phyloP scores from a whole-genome alignment of 2,329 filamentous ascomycete genomes.

The Intubia oerlemansii region DNA sequence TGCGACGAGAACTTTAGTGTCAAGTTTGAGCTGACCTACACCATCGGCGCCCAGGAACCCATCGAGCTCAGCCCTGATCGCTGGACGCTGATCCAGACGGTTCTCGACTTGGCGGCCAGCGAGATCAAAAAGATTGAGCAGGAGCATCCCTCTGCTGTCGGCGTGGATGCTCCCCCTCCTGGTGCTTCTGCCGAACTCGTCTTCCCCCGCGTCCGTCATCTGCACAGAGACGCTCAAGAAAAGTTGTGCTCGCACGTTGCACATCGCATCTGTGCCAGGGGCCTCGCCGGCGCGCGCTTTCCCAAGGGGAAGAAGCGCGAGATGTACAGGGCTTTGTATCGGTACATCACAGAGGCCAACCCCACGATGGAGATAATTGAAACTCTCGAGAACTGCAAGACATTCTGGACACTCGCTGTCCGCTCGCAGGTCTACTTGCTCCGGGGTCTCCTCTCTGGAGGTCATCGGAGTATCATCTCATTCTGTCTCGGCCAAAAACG shows the following conservation, averaged over 20 bases:
- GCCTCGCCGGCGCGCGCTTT: no score
- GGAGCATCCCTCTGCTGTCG: constrained; percentile 17
- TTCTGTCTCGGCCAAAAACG: constrained; percentile 34
- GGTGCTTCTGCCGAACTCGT: no score
- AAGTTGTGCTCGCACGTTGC: no score
- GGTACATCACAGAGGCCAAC: constrained; percentile 19
- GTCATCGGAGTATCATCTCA: no score
- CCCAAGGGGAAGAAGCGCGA: no score
- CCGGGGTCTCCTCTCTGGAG: constrained; percentile 31
- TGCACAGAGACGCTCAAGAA: no score
- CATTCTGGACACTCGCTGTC: constrained; percentile 16
- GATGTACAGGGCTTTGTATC: no score
- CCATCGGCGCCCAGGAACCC: constrained; percentile 27
- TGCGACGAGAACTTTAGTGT: constrained; percentile 41
- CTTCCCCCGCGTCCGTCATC: no score
- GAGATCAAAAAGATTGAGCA: no score
- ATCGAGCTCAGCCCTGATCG: constrained; percentile 31
- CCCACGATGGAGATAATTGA: constrained; percentile 13
- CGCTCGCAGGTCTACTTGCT: constrained; percentile 22
- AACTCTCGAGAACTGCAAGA: constrained; percentile 13
- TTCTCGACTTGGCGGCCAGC: no score
- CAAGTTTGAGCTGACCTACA: constrained; percentile 42
- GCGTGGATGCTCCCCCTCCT: no score
- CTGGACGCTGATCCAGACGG: constrained; percentile 31
- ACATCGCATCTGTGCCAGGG: no score